Conservation (phyloP, 1,284 basidiomycete species). For the Xerocomus nothofagi region DNA sequence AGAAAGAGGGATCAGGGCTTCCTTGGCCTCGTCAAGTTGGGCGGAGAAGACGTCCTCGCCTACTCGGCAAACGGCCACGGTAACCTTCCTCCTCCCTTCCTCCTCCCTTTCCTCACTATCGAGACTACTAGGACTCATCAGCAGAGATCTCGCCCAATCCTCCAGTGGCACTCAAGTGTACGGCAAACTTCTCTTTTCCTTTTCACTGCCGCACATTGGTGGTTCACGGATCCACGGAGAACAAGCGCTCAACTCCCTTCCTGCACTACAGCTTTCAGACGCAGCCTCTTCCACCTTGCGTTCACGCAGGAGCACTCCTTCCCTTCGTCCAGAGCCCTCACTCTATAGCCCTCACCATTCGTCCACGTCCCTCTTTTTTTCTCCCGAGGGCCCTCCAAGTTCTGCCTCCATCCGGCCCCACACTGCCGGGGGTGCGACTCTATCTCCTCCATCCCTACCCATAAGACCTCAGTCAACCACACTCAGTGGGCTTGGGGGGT, state of each 20-base stretch:
- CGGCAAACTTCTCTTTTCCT: conserved; percentile 37
- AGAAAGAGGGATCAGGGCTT: conserved; percentile 95
- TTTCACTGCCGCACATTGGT: conserved; percentile 28
- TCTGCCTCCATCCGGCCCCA: conserved; percentile 18
- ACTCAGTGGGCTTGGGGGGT: conserved; percentile 2
- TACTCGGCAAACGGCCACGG: conserved; percentile 32
- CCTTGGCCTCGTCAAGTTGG: conserved; percentile 35
- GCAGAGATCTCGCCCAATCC: conserved; percentile 33
- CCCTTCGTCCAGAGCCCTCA: conserved; percentile 23
- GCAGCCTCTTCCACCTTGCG: conserved; percentile 17
- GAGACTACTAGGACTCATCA: conserved; percentile 30
- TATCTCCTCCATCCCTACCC: conserved; percentile 10
- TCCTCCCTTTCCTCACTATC: conserved; percentile 9
- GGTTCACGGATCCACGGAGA: conserved; percentile 21
- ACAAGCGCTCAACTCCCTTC: conserved; percentile 18
- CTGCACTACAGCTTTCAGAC: conserved; percentile 19
- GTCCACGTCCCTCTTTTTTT: conserved; percentile 23
- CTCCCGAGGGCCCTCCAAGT: conserved; percentile 8
- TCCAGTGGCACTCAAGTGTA: conserved; percentile 29
- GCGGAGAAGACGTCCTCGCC: conserved; percentile 27
- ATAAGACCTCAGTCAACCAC: conserved; percentile 18
- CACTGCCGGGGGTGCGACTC: conserved; percentile 18
- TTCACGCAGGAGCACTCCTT: conserved; percentile 25
- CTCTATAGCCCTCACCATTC: conserved; percentile 18
- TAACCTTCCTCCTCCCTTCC: conserved; percentile 8